A percentile compares a stretch with the other conserved stretches of the same genome.
These are phyloP conservation scores for Globisporangium middletonii DNA, from an alignment of 352 stramenopile species.

Conservation along the genomic window DNA sequence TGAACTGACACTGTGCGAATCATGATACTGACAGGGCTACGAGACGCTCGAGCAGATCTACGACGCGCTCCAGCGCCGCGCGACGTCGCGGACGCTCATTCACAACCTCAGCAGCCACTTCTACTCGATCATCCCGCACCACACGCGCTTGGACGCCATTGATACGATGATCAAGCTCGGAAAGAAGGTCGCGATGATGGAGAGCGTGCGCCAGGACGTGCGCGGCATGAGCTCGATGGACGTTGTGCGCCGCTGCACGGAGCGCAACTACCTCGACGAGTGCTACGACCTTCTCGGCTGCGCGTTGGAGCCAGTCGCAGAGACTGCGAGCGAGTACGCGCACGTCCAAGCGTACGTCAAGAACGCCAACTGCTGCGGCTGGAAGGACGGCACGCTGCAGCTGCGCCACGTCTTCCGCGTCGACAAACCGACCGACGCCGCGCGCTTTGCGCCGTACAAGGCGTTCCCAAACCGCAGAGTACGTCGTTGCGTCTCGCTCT, in stretches of 20 bases:
- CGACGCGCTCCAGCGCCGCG: slow-evolving; percentile 37
- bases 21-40: slow-evolving; percentile 34
- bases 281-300: slow-evolving; percentile 53
- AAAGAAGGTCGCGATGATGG: slow-evolving; percentile 54
- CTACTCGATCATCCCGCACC: slow-evolving; percentile 61
- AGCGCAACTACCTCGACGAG: slow-evolving; percentile 57
- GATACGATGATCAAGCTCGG: slow-evolving; percentile 66
- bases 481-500: slow-evolving; percentile 7
- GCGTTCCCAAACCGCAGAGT: slow-evolving; percentile 46
- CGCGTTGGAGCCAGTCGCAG: slow-evolving; percentile 34
- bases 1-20: neutral
- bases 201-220: slow-evolving; percentile 39
- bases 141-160: slow-evolving; percentile 40
- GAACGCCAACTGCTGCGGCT: slow-evolving; percentile 64
- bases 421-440: slow-evolving; percentile 39
- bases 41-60: slow-evolving; percentile 58
- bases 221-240: slow-evolving; percentile 31
- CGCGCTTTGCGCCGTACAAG: slow-evolving; percentile 46
- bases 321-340: slow-evolving; percentile 38
- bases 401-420: slow-evolving; percentile 56
- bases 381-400: slow-evolving; percentile 46
- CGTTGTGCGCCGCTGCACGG: slow-evolving; percentile 29
- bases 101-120: slow-evolving; percentile 56
- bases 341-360: slow-evolving; percentile 63
- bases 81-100: slow-evolving; percentile 29